Conservation (phyloP, 176 grass and related monocot species). For the Carex parvula region DNA sequence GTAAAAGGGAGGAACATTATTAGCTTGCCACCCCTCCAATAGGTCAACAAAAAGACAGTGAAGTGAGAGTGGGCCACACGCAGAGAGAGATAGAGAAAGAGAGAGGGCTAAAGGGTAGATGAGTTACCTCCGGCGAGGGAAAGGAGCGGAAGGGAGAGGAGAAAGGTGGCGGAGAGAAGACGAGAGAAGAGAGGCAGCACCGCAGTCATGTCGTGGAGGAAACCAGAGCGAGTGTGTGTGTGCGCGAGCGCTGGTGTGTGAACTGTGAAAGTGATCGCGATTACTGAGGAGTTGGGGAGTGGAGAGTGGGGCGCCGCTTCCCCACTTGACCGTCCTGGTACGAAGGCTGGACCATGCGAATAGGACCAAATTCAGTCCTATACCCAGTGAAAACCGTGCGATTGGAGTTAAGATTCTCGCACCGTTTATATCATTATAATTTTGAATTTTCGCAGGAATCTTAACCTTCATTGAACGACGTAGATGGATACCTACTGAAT, state of each 20-base stretch:
- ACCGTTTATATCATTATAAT: too few relatives aligned
- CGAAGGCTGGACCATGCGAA: too few relatives aligned
- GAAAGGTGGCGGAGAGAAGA: constrained; percentile 30
- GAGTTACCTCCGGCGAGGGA: constrained; percentile 56
- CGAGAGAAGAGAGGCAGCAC: constrained; percentile 19
- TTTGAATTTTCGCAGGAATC: too few relatives aligned
- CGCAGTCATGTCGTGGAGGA: not conserved
- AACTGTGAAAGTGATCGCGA: constrained; percentile 16
- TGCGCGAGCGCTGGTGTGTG: constrained; percentile 26
- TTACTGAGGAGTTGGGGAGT: not conserved
- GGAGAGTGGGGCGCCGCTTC: too few relatives aligned
- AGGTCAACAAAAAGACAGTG: not conserved
- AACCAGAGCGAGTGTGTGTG: not conserved
- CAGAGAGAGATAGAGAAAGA: constrained; percentile 12
- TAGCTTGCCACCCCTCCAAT: not conserved
- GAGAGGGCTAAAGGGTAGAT: not conserved
- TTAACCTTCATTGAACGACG: accelerated
- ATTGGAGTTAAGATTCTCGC: too few relatives aligned
- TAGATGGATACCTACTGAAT: too few relatives aligned
- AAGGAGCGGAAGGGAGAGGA: constrained; percentile 35
- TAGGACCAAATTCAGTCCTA: too few relatives aligned
- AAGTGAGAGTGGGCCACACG: not conserved
- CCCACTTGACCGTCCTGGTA: too few relatives aligned
- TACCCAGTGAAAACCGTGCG: too few relatives aligned
- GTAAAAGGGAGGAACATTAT: not conserved